Evolutionary conservation across 768 basidiomycete species (phyloP).

Genomic region (Leucocoprinus sp.): DNA sequence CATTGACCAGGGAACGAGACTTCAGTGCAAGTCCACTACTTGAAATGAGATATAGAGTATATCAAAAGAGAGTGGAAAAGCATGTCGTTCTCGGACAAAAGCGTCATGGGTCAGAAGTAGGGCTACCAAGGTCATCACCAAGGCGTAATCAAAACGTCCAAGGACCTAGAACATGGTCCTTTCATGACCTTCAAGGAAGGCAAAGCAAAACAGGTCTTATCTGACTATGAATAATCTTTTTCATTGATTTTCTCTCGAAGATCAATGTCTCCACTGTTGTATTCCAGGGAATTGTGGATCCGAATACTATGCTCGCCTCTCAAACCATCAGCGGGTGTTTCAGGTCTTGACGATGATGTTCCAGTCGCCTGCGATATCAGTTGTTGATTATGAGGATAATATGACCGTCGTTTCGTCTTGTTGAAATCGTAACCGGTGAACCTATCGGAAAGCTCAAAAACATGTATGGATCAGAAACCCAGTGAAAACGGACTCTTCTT

Average conservation of each 20-base stretch:
- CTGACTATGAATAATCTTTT: slow-evolving; percentile 40
- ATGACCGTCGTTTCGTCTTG: slow-evolving; percentile 85
- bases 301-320: slow-evolving; percentile 28
- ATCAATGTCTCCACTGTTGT: slow-evolving; percentile 13
- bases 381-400: slow-evolving; percentile 81
- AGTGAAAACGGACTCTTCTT: slow-evolving; percentile 73
- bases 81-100: slow-evolving; percentile 3
- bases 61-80: neutral
- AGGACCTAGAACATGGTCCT: neutral
- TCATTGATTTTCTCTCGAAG: slow-evolving; percentile 36
- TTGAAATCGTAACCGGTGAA: slow-evolving; percentile 91
- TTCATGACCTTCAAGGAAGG: neutral
- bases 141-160: slow-evolving; percentile 5
- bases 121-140: slow-evolving; percentile 2
- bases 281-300: slow-evolving; percentile 32
- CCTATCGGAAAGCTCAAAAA: slow-evolving; percentile 29
- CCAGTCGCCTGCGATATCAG: slow-evolving; percentile 65
- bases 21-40: neutral
- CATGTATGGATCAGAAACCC: slow-evolving; percentile 4
- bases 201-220: neutral
- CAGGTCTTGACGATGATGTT: slow-evolving; percentile 70
- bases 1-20: neutral
- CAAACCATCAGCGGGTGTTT: slow-evolving; percentile 54
- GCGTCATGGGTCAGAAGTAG: neutral
- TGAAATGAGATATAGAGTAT: slow-evolving; percentile 10